These are phyloP conservation scores for Nemania sp. DNA, from an alignment of 2,329 filamentous ascomycete genomes.

Conservation along the genomic window DNA sequence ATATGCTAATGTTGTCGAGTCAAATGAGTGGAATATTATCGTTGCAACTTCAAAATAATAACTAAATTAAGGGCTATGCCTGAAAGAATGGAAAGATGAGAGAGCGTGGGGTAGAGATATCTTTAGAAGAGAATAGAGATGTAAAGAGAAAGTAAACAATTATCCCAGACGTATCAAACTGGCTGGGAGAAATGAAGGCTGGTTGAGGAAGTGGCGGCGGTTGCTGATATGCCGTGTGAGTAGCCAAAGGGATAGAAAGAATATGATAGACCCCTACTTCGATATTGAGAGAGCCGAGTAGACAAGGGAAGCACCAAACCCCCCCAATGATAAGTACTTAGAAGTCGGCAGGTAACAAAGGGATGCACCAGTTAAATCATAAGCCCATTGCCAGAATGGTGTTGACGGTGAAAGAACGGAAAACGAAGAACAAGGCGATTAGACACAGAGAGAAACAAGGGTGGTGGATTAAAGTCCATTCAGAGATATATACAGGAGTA, in stretches of 20 bases:
- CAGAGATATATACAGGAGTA: no score
- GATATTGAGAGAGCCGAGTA: neutral
- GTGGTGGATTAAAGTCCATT: slow-evolving; percentile 10
- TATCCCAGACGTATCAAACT: neutral
- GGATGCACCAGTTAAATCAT: slow-evolving; percentile 23
- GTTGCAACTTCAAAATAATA: neutral
- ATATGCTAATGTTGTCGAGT: neutral
- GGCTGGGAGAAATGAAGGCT: slow-evolving; percentile 9
- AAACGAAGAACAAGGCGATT: slow-evolving; percentile 4
- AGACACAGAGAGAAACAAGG: neutral
- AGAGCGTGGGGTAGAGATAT: neutral
- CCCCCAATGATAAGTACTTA: slow-evolving; percentile 22
- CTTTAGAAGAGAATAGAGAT: neutral
- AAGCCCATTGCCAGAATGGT: slow-evolving; percentile 25
- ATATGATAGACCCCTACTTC: neutral
- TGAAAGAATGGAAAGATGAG: neutral
- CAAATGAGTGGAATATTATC: slow-evolving; percentile 7
- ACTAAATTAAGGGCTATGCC: slow-evolving; percentile 5
- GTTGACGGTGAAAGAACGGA: slow-evolving; percentile 12
- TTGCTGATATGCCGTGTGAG: slow-evolving; percentile 11
- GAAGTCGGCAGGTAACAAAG: slow-evolving; percentile 22
- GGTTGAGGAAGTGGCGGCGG: neutral
- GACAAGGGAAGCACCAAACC: no score
- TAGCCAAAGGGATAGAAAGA: slow-evolving; percentile 4
- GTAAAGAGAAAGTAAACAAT: neutral